phyloP scores from a whole-genome alignment of 352 stramenopile species.

The Phytophthora hibernalis region DNA sequence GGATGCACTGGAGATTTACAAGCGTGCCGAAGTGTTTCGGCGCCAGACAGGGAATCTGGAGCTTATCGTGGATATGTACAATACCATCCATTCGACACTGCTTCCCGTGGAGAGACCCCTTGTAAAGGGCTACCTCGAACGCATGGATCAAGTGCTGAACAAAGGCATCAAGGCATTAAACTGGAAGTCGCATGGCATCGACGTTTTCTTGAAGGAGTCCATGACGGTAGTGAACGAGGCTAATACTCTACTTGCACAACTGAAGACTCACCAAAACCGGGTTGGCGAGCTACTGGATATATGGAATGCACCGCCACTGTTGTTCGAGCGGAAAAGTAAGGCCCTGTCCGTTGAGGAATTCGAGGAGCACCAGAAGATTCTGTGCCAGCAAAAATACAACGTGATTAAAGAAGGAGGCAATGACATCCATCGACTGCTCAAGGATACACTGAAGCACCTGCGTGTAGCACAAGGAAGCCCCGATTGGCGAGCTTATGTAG shows the following conservation, averaged over 20 bases:
- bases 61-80: slow-evolving; percentile 95
- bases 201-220: slow-evolving; percentile 91
- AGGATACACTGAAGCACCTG: slow-evolving; percentile 91
- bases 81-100: slow-evolving; percentile 88
- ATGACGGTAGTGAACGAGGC: slow-evolving; percentile 92
- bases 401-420: slow-evolving; percentile 90
- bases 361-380: slow-evolving; percentile 76
- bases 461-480: slow-evolving; percentile 91
- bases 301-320: slow-evolving; percentile 74
- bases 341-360: slow-evolving; percentile 85
- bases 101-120: slow-evolving; percentile 92
- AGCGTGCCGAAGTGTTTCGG: slow-evolving; percentile 91
- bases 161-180: slow-evolving; percentile 93
- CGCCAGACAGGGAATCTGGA: slow-evolving; percentile 93
- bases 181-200: slow-evolving; percentile 94
- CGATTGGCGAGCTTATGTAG: slow-evolving; percentile 93
- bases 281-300: slow-evolving; percentile 80
- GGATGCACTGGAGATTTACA: slow-evolving; percentile 92
- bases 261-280: slow-evolving; percentile 89
- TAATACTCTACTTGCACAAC: slow-evolving; percentile 81
- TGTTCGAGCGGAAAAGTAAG: slow-evolving; percentile 92
- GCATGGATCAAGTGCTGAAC: slow-evolving; percentile 89
- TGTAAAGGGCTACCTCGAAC: slow-evolving; percentile 88
- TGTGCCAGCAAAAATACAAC: slow-evolving; percentile 87
- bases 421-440: slow-evolving; percentile 89